These are phyloP conservation scores for Penicillium goetzii DNA, from an alignment of 495 filamentous ascomycete genomes.

Conservation along the genomic window DNA sequence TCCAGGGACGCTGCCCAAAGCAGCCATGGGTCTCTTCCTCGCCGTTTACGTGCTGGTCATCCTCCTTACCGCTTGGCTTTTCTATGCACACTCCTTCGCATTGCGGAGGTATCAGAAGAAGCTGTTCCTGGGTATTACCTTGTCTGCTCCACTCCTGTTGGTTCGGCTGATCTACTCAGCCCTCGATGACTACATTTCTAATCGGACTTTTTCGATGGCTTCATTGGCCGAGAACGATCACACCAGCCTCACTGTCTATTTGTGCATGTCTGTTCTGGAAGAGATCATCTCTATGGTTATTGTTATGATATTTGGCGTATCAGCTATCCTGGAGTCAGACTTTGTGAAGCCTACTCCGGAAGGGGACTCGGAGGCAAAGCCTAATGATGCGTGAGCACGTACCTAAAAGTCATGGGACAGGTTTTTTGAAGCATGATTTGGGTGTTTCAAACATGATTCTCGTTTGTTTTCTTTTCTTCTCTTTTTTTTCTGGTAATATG, in stretches of 20 bases:
- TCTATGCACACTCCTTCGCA: constrained; percentile 1
- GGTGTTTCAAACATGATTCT: too few species aligned
- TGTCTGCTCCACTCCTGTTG: constrained; percentile 31
- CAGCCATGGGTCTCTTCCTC: constrained; percentile 37
- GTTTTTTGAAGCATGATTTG: too few species aligned
- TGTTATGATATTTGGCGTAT: constrained; percentile 25
- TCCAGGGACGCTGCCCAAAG: constrained; percentile 25
- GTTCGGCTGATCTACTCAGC: constrained; percentile 36
- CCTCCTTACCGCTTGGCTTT: constrained; percentile 23
- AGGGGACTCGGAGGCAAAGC: too few species aligned
- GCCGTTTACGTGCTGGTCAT: constrained; percentile 26
- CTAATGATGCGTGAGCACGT: too few species aligned
- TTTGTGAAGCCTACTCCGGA: background rate
- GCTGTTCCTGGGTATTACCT: constrained; percentile 32
- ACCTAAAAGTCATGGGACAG: too few species aligned
- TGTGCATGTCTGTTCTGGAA: constrained; percentile 39
- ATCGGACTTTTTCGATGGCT: constrained; percentile 14
- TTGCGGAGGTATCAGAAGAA: constrained; percentile 29
- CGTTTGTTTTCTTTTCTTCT: too few species aligned
- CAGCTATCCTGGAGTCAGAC: constrained; percentile 20
- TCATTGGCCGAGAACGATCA: too few species aligned
- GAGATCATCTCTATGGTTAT: constrained; percentile 33
- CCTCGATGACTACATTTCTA: constrained; percentile 20
- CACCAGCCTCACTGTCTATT: constrained; percentile 27
- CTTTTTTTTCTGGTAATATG: too few species aligned